These are phyloP conservation scores for Laetiporus sulphureus DNA, from an alignment of 1,284 basidiomycete genomes.

Conservation along the genomic window DNA sequence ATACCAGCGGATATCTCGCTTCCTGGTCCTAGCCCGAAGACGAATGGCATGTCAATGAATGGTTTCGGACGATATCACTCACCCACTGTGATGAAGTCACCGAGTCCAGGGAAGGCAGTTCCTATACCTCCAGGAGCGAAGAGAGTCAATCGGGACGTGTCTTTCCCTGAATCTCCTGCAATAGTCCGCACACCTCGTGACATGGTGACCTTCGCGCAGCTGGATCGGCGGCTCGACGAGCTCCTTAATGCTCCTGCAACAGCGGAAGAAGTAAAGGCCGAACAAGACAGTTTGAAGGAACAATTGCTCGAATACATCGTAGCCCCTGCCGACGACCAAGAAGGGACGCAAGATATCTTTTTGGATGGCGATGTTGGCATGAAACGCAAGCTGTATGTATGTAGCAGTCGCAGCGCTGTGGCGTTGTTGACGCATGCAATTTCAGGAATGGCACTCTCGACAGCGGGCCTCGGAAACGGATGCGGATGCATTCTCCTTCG, in stretches of 20 bases:
- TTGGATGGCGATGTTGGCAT: slow-evolving; percentile 41
- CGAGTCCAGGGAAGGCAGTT: slow-evolving; percentile 24
- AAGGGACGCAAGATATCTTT: slow-evolving; percentile 13
- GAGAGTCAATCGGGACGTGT: slow-evolving; percentile 28
- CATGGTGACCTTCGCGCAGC: slow-evolving; percentile 58
- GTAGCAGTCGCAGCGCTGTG: not conserved
- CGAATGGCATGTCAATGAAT: slow-evolving; percentile 29
- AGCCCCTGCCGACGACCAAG: slow-evolving; percentile 32
- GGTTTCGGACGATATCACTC: slow-evolving; percentile 20
- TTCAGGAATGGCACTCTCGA: slow-evolving; percentile 32
- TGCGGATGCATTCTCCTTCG: slow-evolving; percentile 21
- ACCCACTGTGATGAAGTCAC: slow-evolving; percentile 18
- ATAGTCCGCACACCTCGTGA: slow-evolving; percentile 72
- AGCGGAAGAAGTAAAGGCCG: slow-evolving; percentile 2
- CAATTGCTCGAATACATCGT: slow-evolving; percentile 35
- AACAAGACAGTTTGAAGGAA: slow-evolving; percentile 23
- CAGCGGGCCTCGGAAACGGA: slow-evolving; percentile 38
- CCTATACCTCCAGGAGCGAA: slow-evolving; percentile 12
- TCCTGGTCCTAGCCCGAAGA: slow-evolving; percentile 17
- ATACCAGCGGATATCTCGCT: slow-evolving; percentile 46
- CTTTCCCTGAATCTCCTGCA: slow-evolving; percentile 63
- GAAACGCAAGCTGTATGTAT: slow-evolving; percentile 57
- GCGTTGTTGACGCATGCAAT: slow-evolving; percentile 4
- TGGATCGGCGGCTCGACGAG: slow-evolving; percentile 43
- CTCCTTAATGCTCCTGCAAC: slow-evolving; percentile 9